Base-by-base conservation (phyloP, 1,284 basidiomycete species). In the Irpex sp. region DNA sequence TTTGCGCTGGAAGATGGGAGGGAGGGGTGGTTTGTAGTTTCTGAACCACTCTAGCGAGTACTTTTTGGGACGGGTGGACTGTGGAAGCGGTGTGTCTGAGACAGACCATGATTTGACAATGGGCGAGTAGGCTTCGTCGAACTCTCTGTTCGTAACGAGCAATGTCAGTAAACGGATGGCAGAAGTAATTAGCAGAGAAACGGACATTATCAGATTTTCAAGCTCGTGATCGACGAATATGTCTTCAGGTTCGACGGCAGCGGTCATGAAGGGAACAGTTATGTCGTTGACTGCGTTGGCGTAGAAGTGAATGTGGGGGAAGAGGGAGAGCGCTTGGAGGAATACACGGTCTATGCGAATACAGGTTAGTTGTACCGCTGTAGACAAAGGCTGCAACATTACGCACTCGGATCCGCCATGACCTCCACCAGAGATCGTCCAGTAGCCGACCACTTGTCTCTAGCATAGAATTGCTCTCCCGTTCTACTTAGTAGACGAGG, bases 401-500 rank as follows among this genome's bases (percentile, higher is more conserved):
- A n/a, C 84, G 66, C 67, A 90, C 91, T 79, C 65, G 91, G 89
- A 74, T 96, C 93, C 2, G 91, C 88, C 87, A 96, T 91, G 62
- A 94, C 84, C 62, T 93, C 86, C 19, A 96, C 72, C 5, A 96
- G 72, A 2, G 92, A 85, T 58, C 88, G 78, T 2, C 87, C 88
- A 59, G 80, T 81, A 1, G 80, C 78, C 0, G 85, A 84, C 82
- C 90, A 96, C 62, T 81, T 82, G 73, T 96, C 94, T 0, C 78
- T 64, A 10, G 67, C 66, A 51, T 69, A 76, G 60, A 76, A 72
- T 55, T 76, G 74, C 66, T 91, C 84, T 6, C 94, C 94, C 0
- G 94, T 93, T 54, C 94, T 78, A 3, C 90, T 91, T n/a, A 96
- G 77, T 14, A 95, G 72, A 56, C 80, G 83, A 0, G 91, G 85